Evolutionary conservation across 2,329 filamentous ascomycete species (phyloP), one percentile per base, ranked within the genome.

Genomic region (Verruconis gallopava): DNA sequence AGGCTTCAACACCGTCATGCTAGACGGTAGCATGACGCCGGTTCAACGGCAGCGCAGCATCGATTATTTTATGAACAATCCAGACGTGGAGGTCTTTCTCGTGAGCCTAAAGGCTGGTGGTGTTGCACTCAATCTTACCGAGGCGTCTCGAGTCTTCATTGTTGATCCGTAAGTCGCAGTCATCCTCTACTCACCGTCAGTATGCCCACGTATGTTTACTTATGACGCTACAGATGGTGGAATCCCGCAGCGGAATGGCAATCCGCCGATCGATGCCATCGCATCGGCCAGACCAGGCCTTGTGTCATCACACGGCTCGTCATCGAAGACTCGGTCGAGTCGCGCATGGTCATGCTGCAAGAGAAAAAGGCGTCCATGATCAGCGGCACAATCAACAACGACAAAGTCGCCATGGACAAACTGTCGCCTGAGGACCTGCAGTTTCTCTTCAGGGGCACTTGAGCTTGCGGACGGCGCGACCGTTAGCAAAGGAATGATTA

Each of bases 221-320:
- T n/a, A n/a, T n/a, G n/a, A n/a, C n/a, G n/a, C n/a, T 47, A 25
- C 50, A 86, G 82, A 51, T 96, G 91, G 91, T 98, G 91, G 91
- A 96, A 96, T 52, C 91, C 91, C n/a, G 88, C 88, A n/a, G 89
- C 89, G 0, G 91, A 98, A 64, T 98, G 91, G 91, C 91, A 98
- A 63, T 91, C 83, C 47, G 91, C 91, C 2, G 91, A 98, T 48
- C 65, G 67, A 38, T 70, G 67, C 50, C 91, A 96, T 63, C 86
- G 91, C 43, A 98, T 96, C 51, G 91, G 91, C 21, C 91, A 98
- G 66, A 84, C 79, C 37, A 81, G 91, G 5, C 89, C 89, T 20
- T 96, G 91, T 58, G 85, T 85, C 25, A 93, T 98, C 52, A 96
- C 88, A 1, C 79, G 91, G 20, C 75, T 98, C 9, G 93, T 86